Evolutionary conservation across 2,329 filamentous ascomycete species (phyloP).

Genomic region (Cadophora luteo-olivacea): DNA sequence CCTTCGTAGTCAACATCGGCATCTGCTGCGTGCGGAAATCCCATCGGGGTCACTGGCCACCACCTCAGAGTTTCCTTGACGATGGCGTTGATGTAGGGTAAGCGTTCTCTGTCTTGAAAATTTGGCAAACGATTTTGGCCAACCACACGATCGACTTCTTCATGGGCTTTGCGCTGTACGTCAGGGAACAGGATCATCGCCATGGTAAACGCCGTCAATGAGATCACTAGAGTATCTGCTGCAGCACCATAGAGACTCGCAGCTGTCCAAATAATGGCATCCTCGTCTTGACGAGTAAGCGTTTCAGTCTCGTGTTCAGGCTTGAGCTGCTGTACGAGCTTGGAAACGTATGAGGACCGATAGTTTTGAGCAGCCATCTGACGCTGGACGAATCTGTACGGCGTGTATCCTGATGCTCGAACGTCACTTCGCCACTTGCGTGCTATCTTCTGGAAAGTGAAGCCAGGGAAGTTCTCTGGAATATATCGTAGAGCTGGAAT

Average conservation of each 20-base stretch:
- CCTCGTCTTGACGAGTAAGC: not conserved
- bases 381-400: not conserved
- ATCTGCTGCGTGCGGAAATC: not conserved
- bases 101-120: not conserved
- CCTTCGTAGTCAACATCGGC: not conserved
- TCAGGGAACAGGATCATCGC: not conserved
- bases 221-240: not conserved
- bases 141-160: not conserved
- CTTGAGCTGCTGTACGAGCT: not conserved
- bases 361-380: not conserved
- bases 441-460: not conserved
- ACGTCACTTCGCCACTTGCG: not conserved
- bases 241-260: not conserved
- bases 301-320: no score
- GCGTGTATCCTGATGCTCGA: not conserved
- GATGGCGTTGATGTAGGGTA: not conserved
- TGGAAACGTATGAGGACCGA: not conserved
- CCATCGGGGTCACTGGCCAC: not conserved
- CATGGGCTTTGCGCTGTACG: not conserved
- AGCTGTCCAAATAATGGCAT: not conserved
- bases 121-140: not conserved
- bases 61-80: not conserved
- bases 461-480: not conserved
- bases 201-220: slow-evolving; percentile 1
- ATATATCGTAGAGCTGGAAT: not conserved